These are phyloP conservation scores for Leccinum subfulvum DNA, from an alignment of 1,284 basidiomycete species.

Conservation along the genomic window DNA sequence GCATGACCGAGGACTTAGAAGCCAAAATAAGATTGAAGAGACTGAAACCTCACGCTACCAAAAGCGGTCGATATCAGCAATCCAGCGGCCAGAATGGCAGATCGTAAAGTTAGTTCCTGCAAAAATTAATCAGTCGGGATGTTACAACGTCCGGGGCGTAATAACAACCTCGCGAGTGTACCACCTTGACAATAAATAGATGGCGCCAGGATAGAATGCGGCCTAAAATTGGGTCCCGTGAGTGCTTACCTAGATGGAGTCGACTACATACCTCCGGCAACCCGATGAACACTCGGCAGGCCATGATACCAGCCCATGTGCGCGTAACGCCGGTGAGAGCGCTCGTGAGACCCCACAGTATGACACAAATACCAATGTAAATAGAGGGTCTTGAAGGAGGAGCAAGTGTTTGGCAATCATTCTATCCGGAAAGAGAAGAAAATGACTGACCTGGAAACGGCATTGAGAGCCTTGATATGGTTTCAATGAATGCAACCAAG, in stretches of 20 bases:
- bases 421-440: not conserved
- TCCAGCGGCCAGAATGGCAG: not conserved
- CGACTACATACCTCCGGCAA: conserved; percentile 42
- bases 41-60: not conserved
- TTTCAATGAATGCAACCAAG: conserved; percentile 44
- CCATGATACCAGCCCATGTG: conserved; percentile 47
- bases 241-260: not conserved
- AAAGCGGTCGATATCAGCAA: not conserved
- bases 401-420: not conserved
- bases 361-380: conserved; percentile 30
- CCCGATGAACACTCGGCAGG: not conserved
- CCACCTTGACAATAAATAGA: conserved; percentile 30
- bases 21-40: not conserved
- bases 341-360: conserved; percentile 63
- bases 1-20: conserved; percentile 3
- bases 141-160: not conserved
- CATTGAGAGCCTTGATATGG: conserved; percentile 25
- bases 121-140: not conserved
- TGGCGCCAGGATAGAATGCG: conserved; percentile 39
- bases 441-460: not conserved
- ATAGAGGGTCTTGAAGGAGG: conserved; percentile 43
- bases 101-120: not conserved
- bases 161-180: conserved; percentile 56
- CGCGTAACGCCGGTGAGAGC: conserved; percentile 57
- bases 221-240: conserved; percentile 35